Conservation (phyloP, 306 rosid genomes). For the Corylus avellana region DNA sequence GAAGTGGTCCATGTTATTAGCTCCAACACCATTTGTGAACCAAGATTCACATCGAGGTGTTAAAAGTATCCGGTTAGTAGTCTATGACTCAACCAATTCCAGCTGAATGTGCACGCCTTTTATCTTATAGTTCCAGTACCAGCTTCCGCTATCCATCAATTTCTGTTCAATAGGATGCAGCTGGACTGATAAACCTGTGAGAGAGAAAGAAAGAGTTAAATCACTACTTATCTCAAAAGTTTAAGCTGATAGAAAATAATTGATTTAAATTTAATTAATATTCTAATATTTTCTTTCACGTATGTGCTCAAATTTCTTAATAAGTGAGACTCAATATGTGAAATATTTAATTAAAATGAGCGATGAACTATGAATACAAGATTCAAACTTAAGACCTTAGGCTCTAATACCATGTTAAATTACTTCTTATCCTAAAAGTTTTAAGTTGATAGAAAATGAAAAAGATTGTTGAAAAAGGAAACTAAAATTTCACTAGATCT, state of each 20-base stretch:
- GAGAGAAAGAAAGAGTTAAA: background rate
- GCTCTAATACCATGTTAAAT: too few relatives aligned
- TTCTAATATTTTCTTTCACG: too few relatives aligned
- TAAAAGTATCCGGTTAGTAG: conserved; percentile 14
- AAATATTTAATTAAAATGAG: too few relatives aligned
- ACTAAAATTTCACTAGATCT: background rate
- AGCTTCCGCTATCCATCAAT: conserved; percentile 76
- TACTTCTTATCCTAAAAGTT: too few relatives aligned
- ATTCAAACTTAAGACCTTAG: too few relatives aligned
- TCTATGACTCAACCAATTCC: conserved; percentile 59
- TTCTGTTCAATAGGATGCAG: conserved; percentile 57
- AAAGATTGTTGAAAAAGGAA: background rate
- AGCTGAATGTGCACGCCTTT: conserved; percentile 63
- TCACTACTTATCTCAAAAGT: too few relatives aligned
- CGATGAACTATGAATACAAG: too few relatives aligned
- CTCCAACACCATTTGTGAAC: conserved; percentile 66
- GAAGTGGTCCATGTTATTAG: conserved; percentile 26
- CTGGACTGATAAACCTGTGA: conserved; percentile 55
- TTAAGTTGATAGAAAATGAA: too few relatives aligned
- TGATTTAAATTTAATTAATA: too few relatives aligned
- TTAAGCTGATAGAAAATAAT: too few relatives aligned
- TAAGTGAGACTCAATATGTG: too few relatives aligned
- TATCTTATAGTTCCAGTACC: conserved; percentile 82
- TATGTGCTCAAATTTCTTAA: too few relatives aligned
- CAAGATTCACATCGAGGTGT: conserved; percentile 66